phyloP scores from a whole-genome alignment of 2,329 filamentous ascomycete genomes.

The Cercospora zeina region DNA sequence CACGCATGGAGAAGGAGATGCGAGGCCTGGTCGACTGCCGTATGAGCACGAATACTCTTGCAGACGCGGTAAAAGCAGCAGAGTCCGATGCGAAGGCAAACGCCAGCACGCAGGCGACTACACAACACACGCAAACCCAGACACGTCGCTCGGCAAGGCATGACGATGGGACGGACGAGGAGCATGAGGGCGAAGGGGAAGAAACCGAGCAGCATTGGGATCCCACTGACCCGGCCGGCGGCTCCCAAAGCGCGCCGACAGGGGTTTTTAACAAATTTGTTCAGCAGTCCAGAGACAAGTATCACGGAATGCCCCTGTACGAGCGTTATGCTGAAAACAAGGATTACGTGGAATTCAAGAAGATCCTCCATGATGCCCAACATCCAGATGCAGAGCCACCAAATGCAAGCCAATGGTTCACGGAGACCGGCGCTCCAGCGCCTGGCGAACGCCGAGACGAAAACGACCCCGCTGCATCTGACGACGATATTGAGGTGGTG shows the following conservation, averaged over 20 bases:
- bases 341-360: conserved; percentile 62
- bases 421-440: conserved; percentile 48
- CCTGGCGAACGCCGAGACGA: conserved; percentile 44
- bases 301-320: conserved; percentile 43
- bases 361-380: conserved; percentile 61
- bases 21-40: conserved; percentile 60
- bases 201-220: conserved; percentile 44
- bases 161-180: conserved; percentile 19
- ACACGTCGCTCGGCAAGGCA: conserved; percentile 32
- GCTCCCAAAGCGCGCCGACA: conserved; percentile 42
- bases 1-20: conserved; percentile 59
- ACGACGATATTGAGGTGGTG: conserved; percentile 69
- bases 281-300: conserved; percentile 47
- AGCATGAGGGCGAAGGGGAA: conserved; percentile 37
- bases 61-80: conserved; percentile 48
- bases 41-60: conserved; percentile 49
- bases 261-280: conserved; percentile 44
- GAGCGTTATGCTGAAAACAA: conserved; percentile 60
- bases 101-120: conserved; percentile 42
- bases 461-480: conserved; percentile 51
- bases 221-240: conserved; percentile 43
- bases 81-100: conserved; percentile 41
- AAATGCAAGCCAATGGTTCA: conserved; percentile 60
- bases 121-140: conserved; percentile 38
- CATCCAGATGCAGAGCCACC: conserved; percentile 55